Conservation (phyloP, 73 alveolate genomes). For the Paramecium pentaurelia region DNA sequence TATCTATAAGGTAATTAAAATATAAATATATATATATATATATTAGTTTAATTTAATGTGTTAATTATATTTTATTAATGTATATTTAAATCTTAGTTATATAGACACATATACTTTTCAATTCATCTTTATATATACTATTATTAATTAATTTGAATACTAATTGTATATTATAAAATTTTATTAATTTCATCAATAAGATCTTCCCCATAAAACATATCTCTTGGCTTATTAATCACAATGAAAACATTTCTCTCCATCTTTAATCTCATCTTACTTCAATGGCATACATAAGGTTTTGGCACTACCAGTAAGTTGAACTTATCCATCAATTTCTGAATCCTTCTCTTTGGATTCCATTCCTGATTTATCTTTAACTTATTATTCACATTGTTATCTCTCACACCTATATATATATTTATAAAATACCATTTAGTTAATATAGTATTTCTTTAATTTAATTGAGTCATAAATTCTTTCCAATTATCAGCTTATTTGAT, state of each 20-base stretch:
- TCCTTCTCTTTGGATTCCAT: constrained; percentile 86
- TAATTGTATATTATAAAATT: too few relatives aligned
- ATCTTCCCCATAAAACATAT: constrained; percentile 95
- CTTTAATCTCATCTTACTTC: constrained; percentile 78
- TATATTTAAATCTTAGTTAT: background rate
- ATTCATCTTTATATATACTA: background rate
- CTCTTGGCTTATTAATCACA: constrained; percentile 91
- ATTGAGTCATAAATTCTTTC: constrained; percentile 90
- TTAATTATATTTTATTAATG: too few relatives aligned
- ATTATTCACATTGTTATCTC: constrained; percentile 83
- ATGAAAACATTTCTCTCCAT: constrained; percentile 94
- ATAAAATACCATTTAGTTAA: constrained; percentile 89
- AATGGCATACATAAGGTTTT: constrained; percentile 96
- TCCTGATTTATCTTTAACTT: constrained; percentile 90
- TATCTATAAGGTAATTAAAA: too few relatives aligned
- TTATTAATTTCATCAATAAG: constrained; percentile 72
- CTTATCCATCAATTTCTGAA: constrained; percentile 84
- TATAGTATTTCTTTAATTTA: constrained; percentile 82
- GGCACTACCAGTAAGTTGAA: constrained; percentile 90
- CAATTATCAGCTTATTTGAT: constrained; percentile 87
- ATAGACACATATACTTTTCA: background rate
- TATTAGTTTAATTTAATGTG: too few relatives aligned
- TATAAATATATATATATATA: too few relatives aligned
- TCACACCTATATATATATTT: constrained; percentile 64
- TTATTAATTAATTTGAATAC: background rate